Conservation (phyloP, 2,329 filamentous ascomycete genomes). For the Cryphonectria radicalis region DNA sequence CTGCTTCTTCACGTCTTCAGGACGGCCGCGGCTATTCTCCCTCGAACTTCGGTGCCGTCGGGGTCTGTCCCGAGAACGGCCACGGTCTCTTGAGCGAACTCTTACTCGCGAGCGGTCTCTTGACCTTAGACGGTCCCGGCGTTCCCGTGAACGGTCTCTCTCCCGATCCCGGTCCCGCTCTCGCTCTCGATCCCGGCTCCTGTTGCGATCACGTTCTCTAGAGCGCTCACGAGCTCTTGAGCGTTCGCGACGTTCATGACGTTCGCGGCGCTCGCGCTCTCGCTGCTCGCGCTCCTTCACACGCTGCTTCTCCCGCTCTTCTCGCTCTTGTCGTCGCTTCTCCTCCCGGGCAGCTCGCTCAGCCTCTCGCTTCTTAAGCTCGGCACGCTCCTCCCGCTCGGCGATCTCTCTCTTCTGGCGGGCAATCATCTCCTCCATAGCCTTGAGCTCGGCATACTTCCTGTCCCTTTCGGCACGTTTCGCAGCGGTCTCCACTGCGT, state of each 20-base stretch:
- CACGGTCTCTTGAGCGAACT: conserved; percentile 35
- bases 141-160: conserved; percentile 36
- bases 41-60: conserved; percentile 40
- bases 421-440: conserved; percentile 64
- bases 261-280: conserved; percentile 56
- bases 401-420: conserved; percentile 62
- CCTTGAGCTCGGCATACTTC: conserved; percentile 62
- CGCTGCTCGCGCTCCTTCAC: conserved; percentile 46
- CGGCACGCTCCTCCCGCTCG: conserved; percentile 50
- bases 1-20: conserved; percentile 55
- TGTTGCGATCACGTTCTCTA: conserved; percentile 45
- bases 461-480: conserved; percentile 65
- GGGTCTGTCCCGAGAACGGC: conserved; percentile 40
- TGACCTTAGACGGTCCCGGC: conserved; percentile 37
- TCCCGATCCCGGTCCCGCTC: conserved; percentile 43
- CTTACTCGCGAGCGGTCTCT: conserved; percentile 37
- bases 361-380: conserved; percentile 39
- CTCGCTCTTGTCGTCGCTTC: conserved; percentile 41
- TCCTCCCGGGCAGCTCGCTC: conserved; percentile 41
- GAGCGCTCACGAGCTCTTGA: conserved; percentile 50
- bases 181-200: conserved; percentile 45
- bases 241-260: conserved; percentile 5
- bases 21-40: conserved; percentile 42
- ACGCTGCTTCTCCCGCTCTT: conserved; percentile 45
- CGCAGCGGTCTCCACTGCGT: conserved; percentile 67